Base-by-base conservation (phyloP, 2,329 filamentous ascomycete species). In the Monosporascus cannonballus region DNA sequence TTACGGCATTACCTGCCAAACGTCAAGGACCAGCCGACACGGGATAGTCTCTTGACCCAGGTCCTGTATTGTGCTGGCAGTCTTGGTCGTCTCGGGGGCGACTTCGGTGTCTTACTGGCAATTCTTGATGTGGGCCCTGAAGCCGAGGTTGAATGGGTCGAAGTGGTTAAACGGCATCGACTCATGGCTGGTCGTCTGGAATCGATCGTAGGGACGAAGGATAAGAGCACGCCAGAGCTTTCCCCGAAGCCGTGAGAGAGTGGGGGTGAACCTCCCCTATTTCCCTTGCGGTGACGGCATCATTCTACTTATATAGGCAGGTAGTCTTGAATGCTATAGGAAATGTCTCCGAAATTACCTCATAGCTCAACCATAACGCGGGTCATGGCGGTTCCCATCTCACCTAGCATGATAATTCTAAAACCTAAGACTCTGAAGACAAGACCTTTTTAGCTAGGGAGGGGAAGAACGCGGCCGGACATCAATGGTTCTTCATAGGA, bases 51-150 rank as follows among this genome's bases (percentile, higher is more conserved):
- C 51, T 73, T 96, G 38, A 97, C 92, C 0, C 93, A 97, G 67
- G 89, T 96, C 0, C 74, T 97, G 8, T 97, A 96, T 70, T 96
- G 91, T 62, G 92, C 93, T 1, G 89, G 90, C 46, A 96, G 92
- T 71, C 74, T 99, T 48, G 93, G 93, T 0, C 81, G 94, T 47
- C 74, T 97, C 0, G 94, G 94, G 2, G 92, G 90, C 1, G 94
- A 99, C 68, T 99, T 99, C 70, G 87, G 92, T 52, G 81, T 96
- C 74, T 82, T 96, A 59, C 78, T 97, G 53, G 90, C 91, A 36
- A 81, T 79, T 51, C 74, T 81, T 44, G 76, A 67, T 55, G 65
- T 60, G 61, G 75, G 64, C 17, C 67, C 67, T 24, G 72, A 72
- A 22, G 77, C 76, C 1, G 76, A 81, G 48, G 74, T 80, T 56